Evolutionary conservation across 2,329 filamentous ascomycete species (phyloP), one percentile per base, ranked within the genome.

Genomic region (Aureobasidium subglaciale): DNA sequence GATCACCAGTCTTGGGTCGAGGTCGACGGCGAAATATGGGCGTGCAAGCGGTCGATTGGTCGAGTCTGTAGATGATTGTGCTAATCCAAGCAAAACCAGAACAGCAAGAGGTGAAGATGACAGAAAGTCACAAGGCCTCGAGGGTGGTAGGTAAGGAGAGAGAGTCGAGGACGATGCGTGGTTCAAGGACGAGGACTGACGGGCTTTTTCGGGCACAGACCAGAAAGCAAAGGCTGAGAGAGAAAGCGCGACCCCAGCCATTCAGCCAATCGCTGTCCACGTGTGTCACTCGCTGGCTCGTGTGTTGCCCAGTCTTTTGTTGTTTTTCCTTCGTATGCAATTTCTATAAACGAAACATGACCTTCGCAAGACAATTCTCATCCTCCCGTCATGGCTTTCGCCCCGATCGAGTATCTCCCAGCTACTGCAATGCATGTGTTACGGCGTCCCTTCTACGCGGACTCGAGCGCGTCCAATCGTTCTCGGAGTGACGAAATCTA

Each of bases 131-230:
- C 50, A 42, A 35, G 50, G 37, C 50, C 37, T 34, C 34, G 38
- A 43, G 50, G 50, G 18, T 54, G 38, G 27, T 54, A 43, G 37
- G 50, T 42, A 54, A 30, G 40, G 35, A 54, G 50, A 22, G 15
- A 43, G 38, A 35, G 18, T 42, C 37, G 50, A 42, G 38, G 50
- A 42, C 20, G 37, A 20, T 53, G 16, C 49, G 24, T 52, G 24
- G 13, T 38, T 35, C 48, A 30, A 37, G 46, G 46, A 37, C 46
- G 46, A 37, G 18, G 32, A 25, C 32, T 18, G 27, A 8, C 7
- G 29, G 32, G 35, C 43, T 48, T 48, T 48, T 48, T 48, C 43
- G 43, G 20, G 45, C 34, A 40, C 48, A 30, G 34, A 27, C 35
- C 35, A 18, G 32, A 35, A 18, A 27, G 43, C 43, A 48, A 48